Evolutionary conservation across 805 yeast species (phyloP).

Genomic region (Pichia cephalocereana): DNA sequence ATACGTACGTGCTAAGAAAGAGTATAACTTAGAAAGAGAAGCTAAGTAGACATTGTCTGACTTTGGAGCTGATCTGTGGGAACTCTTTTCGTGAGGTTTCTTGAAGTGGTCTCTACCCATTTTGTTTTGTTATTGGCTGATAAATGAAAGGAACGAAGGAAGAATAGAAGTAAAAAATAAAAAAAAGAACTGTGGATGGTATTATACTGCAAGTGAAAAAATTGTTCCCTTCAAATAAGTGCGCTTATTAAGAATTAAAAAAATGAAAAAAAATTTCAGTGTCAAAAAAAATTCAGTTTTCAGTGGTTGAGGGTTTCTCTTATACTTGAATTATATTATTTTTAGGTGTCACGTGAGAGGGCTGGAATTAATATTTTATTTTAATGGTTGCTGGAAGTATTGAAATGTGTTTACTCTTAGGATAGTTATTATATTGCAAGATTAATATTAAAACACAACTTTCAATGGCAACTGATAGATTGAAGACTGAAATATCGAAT

Average conservation of each 20-base stretch:
- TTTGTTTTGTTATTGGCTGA: constrained; percentile 19
- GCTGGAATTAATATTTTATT: background rate
- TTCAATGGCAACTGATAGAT: constrained; percentile 12
- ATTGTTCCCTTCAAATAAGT: too few relatives aligned
- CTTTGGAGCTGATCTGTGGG: constrained; percentile 99
- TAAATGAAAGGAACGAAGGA: background rate
- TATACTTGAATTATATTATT: too few relatives aligned
- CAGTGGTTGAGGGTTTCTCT: background rate
- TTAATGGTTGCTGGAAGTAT: too few relatives aligned
- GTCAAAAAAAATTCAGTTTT: too few relatives aligned
- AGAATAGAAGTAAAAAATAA: too few relatives aligned
- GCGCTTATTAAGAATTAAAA: too few relatives aligned
- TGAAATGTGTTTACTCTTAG: too few relatives aligned
- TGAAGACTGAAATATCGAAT: constrained; percentile 53
- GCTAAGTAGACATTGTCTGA: constrained; percentile 98
- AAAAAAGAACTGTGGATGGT: background rate
- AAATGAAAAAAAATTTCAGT: too few relatives aligned
- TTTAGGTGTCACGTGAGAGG: background rate
- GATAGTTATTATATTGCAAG: too few relatives aligned
- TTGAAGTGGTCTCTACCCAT: constrained; percentile 98
- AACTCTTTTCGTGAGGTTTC: constrained; percentile 92
- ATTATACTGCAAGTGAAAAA: background rate
- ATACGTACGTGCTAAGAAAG: constrained; percentile 98
- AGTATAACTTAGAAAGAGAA: constrained; percentile 94
- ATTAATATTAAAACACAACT: background rate